Percentiles rank a stretch among this genome's conserved stretches.
Evolutionary conservation across 1,139 yeast genomes (phyloP).

Genomic region (Candida sanyaensis): DNA sequence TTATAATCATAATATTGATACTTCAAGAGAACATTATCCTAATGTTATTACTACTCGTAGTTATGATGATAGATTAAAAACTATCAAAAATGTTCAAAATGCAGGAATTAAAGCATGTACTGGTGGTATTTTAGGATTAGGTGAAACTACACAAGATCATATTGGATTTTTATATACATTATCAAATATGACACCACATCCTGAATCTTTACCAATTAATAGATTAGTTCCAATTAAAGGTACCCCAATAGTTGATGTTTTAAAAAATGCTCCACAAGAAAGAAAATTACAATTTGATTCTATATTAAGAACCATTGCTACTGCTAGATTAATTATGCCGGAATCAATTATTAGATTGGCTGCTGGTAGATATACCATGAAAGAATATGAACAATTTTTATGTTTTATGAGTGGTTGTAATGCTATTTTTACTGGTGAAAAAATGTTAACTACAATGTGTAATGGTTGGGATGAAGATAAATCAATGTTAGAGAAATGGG

Average conservation of each 20-base stretch:
- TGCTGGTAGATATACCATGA: conserved; percentile 83
- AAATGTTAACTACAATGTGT: conserved; percentile 81
- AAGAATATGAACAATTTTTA: conserved; percentile 71
- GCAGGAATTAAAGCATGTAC: conserved; percentile 75
- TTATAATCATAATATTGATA: conserved; percentile 78
- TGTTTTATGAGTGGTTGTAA: conserved; percentile 80
- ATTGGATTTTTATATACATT: conserved; percentile 67
- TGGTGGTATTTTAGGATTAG: conserved; percentile 80
- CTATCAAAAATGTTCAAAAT: conserved; percentile 62
- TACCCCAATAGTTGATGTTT: conserved; percentile 67
- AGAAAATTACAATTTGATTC: conserved; percentile 56
- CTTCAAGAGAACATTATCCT: conserved; percentile 77
- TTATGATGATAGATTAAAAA: conserved; percentile 68
- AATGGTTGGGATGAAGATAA: conserved; percentile 85
- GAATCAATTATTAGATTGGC: conserved; percentile 69
- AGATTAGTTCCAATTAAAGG: conserved; percentile 78
- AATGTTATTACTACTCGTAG: conserved; percentile 68
- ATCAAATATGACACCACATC: conserved; percentile 67
- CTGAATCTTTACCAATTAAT: conserved; percentile 82
- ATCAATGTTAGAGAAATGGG: conserved; percentile 69
- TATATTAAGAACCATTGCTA: conserved; percentile 68
- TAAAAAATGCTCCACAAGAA: conserved; percentile 37
- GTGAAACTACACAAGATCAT: conserved; percentile 74
- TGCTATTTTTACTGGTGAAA: conserved; percentile 81
- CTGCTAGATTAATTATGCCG: conserved; percentile 78